These are phyloP conservation scores for Colletotrichum gigasporum DNA, from an alignment of 2,329 filamentous ascomycete species.

Conservation along the genomic window DNA sequence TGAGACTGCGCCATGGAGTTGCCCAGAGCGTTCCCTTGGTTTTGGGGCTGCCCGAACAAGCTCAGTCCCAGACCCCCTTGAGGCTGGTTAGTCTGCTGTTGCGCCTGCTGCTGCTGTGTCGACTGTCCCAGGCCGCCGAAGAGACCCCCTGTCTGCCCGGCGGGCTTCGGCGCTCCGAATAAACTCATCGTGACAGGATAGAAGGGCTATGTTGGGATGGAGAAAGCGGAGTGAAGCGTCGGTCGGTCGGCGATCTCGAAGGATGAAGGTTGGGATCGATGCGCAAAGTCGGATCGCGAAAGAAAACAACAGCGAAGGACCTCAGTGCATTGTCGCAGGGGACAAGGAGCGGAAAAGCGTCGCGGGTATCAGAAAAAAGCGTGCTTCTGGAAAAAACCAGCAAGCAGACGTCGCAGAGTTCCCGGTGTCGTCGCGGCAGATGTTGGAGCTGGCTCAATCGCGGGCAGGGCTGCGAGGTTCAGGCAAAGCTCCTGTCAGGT, in stretches of 20 bases:
- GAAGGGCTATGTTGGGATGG: background rate
- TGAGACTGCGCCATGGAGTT: conserved; percentile 44
- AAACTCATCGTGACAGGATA: conserved; percentile 43
- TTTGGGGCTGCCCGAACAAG: conserved; percentile 50
- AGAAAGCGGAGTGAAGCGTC: background rate
- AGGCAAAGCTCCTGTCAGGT: conserved; percentile 14
- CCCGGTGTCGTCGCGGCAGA: background rate
- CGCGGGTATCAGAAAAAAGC: conserved; percentile 17
- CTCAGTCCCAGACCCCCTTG: conserved; percentile 40
- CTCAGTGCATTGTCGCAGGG: conserved; percentile 19
- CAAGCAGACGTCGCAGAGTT: background rate
- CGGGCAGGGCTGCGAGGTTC: conserved; percentile 10
- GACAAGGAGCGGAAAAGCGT: background rate
- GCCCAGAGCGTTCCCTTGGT: conserved; percentile 46
- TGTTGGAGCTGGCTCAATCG: background rate
- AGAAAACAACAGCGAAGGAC: conserved; percentile 9
- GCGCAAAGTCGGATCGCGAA: conserved; percentile 13
- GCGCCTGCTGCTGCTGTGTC: conserved; percentile 44
- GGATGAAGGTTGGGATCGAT: background rate
- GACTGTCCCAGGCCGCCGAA: conserved; percentile 43
- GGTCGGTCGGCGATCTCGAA: background rate
- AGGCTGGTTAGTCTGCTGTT: conserved; percentile 43
- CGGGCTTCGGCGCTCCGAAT: conserved; percentile 51
- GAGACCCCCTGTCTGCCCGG: conserved; percentile 35
- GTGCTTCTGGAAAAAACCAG: background rate